Evolutionary conservation across 2,329 filamentous ascomycete genomes (phyloP), one percentile per base, ranked within the genome.

Genomic region (Aureobasidium sp.): DNA sequence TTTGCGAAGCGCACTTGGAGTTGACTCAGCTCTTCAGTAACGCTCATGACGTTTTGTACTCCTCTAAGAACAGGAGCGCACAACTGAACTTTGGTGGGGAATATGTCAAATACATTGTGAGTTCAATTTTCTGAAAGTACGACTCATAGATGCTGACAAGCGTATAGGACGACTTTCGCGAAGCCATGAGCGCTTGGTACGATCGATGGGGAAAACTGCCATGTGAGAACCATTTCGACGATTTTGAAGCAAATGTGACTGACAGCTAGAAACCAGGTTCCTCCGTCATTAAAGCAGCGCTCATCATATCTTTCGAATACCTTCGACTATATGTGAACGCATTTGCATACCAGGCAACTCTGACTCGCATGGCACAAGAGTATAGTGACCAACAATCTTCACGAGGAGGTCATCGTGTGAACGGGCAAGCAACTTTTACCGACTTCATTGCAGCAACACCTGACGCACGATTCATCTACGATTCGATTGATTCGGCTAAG

Each of bases 381-480:
- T 68, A 60, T 78, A 75, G 62, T 77, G 67, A 53, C 67, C 69
- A 58, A 74, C 37, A 64, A 69, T 58, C 63, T 68, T 58, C 69
- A 71, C 34, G 16, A 12, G 29, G 37, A 4, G 17, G 34, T 7
- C 51, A 44, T 12, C 38, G 50, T 7, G 4, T 30, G n/a, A 55
- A 60, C 73, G 44, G 37, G 12, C 64, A 69, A 44, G 67, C 70
- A 6, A 70, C 70, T 6, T 80, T 77, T 61, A 72, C 70, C 44
- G 78, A 81, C 53, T 55, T 45, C 25, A 71, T 83, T 2, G 78
- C 79, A 4, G 77, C 76, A 1, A 79, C 80, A 53, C 79, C 80
- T 5, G 81, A 84, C 60, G 79, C 81, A 4, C 74, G 81, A 5
- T 84, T 84, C 64, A 83, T 85, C 54, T 84, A 83, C 63, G 80